A percentile compares a stretch with the other conserved stretches of the same genome.
Evolutionary conservation across 306 rosid genomes (phyloP).

Genomic region (Inga oerstediana): DNA sequence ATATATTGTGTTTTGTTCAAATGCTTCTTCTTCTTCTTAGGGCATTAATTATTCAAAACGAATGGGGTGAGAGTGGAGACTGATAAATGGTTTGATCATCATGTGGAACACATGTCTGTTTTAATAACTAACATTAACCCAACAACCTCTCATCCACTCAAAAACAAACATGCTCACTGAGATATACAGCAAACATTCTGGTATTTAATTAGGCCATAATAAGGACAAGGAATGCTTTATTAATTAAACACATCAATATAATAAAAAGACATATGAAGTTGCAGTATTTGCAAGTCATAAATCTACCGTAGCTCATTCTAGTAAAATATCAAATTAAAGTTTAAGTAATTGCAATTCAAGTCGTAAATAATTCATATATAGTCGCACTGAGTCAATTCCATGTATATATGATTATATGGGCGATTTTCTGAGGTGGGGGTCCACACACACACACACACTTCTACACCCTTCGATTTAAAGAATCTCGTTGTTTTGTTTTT

Average conservation of each 20-base stretch:
- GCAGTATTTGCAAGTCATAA: neutral
- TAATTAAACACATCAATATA: neutral
- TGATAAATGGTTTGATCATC: too few species aligned
- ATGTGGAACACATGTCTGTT: neutral
- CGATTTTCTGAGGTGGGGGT: too few species aligned
- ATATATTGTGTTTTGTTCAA: too few species aligned
- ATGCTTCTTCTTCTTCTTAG: too few species aligned
- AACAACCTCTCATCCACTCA: neutral
- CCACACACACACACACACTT: too few species aligned
- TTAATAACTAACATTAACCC: neutral
- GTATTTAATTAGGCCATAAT: neutral
- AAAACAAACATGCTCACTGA: neutral
- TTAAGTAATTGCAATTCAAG: neutral
- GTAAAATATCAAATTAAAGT: neutral
- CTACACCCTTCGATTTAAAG: constrained; percentile 25
- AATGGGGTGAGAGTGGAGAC: neutral
- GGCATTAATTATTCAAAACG: neutral
- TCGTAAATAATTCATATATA: neutral
- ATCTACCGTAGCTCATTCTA: neutral
- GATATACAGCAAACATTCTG: neutral
- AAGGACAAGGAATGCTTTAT: constrained; percentile 30
- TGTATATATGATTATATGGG: too few species aligned
- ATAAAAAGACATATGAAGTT: neutral
- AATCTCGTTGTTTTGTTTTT: constrained; percentile 7
- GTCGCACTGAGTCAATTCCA: too few species aligned